These are phyloP conservation scores for Mortierella polycephala DNA, from an alignment of 371 early-diverging fungal species.

Conservation along the genomic window DNA sequence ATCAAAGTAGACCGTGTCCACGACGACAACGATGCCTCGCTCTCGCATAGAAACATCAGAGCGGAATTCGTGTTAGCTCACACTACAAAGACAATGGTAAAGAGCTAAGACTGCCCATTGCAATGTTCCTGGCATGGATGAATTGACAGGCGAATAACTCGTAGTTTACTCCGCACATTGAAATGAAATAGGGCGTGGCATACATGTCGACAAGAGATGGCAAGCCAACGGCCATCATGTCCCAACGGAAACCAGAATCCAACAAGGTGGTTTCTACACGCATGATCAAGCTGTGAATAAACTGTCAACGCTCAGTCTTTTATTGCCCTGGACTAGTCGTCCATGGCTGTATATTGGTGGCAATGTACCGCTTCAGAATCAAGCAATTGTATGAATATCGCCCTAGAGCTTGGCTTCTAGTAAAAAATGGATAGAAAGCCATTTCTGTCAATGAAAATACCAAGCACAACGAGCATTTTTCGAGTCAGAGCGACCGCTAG, in stretches of 20 bases:
- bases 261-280: constrained; percentile 21
- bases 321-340: too few species aligned
- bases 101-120: neutral
- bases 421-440: too few species aligned
- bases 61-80: constrained; percentile 69
- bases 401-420: too few species aligned
- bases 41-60: too few species aligned
- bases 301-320: constrained; percentile 1
- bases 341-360: too few species aligned
- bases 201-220: constrained; percentile 56
- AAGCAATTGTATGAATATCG: too few species aligned
- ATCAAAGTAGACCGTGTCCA: constrained; percentile 32
- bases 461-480: too few species aligned
- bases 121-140: too few species aligned
- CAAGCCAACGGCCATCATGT: constrained; percentile 41
- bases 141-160: too few species aligned
- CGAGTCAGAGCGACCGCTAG: neutral
- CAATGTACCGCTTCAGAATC: too few species aligned
- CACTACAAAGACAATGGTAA: constrained; percentile 70
- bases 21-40: neutral
- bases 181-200: constrained; percentile 64
- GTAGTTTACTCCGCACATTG: neutral
- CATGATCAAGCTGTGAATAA: constrained; percentile 19
- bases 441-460: too few species aligned
- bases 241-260: constrained; percentile 15